Evolutionary conservation across 2,329 filamentous ascomycete species (phyloP).

Genomic region (Fusarium sp.): DNA sequence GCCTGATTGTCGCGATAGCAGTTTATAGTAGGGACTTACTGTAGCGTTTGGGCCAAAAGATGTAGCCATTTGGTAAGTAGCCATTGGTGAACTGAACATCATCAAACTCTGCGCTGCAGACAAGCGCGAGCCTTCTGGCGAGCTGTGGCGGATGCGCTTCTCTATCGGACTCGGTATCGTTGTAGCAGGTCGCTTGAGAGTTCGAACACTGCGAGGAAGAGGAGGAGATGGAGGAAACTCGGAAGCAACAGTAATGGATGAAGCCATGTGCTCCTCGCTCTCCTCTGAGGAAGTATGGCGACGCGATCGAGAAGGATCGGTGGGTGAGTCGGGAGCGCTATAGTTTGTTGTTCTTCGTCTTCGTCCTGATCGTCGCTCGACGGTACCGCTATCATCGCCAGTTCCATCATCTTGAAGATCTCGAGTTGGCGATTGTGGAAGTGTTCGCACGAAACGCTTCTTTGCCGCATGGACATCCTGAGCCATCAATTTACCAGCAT

Average conservation of each 20-base stretch:
- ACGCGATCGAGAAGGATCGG: slow-evolving; percentile 27
- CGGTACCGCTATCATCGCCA: slow-evolving; percentile 28
- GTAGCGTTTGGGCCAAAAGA: slow-evolving; percentile 29
- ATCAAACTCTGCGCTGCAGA: slow-evolving; percentile 45
- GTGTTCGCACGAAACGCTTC: slow-evolving; percentile 42
- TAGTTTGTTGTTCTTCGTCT: slow-evolving; percentile 37
- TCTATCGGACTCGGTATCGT: slow-evolving; percentile 36
- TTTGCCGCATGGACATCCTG: slow-evolving; percentile 46
- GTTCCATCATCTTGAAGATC: slow-evolving; percentile 34
- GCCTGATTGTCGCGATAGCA: neutral
- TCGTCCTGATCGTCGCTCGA: slow-evolving; percentile 38
- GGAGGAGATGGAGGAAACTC: slow-evolving; percentile 42
- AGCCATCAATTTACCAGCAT: slow-evolving; percentile 45
- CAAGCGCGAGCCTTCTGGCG: slow-evolving; percentile 43
- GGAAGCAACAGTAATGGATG: slow-evolving; percentile 44
- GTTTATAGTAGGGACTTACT: slow-evolving; percentile 18
- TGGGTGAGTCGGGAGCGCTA: slow-evolving; percentile 34
- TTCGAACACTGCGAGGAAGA: slow-evolving; percentile 37
- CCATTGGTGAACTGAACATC: slow-evolving; percentile 46
- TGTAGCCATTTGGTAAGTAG: slow-evolving; percentile 44
- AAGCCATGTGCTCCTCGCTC: slow-evolving; percentile 42
- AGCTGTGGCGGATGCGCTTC: slow-evolving; percentile 41
- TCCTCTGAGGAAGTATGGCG: slow-evolving; percentile 38
- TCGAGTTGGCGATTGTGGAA: slow-evolving; percentile 34
- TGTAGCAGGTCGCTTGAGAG: slow-evolving; percentile 36